These are phyloP conservation scores for Pseudogymnoascus sp. DNA, from an alignment of 2,329 filamentous ascomycete genomes.

Conservation along the genomic window DNA sequence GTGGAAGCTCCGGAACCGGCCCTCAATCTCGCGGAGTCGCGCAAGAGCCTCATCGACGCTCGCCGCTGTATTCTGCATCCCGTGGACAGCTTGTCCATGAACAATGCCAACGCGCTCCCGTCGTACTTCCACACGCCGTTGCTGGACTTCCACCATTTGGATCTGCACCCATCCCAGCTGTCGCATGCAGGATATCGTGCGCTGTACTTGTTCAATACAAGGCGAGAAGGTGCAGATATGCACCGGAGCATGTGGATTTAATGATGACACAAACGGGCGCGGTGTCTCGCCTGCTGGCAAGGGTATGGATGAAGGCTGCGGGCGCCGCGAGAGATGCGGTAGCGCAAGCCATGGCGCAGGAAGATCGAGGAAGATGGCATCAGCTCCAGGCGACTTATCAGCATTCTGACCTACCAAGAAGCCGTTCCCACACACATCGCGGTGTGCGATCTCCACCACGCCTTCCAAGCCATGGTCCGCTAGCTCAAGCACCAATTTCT, in stretches of 20 bases:
- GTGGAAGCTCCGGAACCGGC: slow-evolving; percentile 58
- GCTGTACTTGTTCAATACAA: slow-evolving; percentile 91
- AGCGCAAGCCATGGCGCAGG: slow-evolving; percentile 76
- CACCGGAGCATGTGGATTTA: slow-evolving; percentile 63
- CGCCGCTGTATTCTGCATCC: slow-evolving; percentile 48
- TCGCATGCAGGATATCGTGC: slow-evolving; percentile 73
- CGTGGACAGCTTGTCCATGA: slow-evolving; percentile 43
- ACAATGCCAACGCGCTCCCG: slow-evolving; percentile 72
- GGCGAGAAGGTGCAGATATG: slow-evolving; percentile 92
- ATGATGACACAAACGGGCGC: slow-evolving; percentile 44
- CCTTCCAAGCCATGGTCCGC: slow-evolving; percentile 55
- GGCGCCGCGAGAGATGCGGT: slow-evolving; percentile 58
- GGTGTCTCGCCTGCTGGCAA: slow-evolving; percentile 9
- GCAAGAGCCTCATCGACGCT: slow-evolving; percentile 72
- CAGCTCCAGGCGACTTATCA: slow-evolving; percentile 48
- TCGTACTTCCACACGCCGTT: slow-evolving; percentile 70
- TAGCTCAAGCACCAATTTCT: slow-evolving; percentile 62
- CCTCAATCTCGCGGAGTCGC: slow-evolving; percentile 65
- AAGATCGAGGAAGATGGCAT: slow-evolving; percentile 69
- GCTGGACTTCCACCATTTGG: slow-evolving; percentile 81
- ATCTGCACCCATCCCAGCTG: slow-evolving; percentile 83
- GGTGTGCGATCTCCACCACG: slow-evolving; percentile 64
- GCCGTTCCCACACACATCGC: slow-evolving; percentile 69
- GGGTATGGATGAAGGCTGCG: slow-evolving; percentile 22
- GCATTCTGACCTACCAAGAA: slow-evolving; percentile 47